Conservation (phyloP, 805 yeast species). For the Spathaspora boniae region DNA sequence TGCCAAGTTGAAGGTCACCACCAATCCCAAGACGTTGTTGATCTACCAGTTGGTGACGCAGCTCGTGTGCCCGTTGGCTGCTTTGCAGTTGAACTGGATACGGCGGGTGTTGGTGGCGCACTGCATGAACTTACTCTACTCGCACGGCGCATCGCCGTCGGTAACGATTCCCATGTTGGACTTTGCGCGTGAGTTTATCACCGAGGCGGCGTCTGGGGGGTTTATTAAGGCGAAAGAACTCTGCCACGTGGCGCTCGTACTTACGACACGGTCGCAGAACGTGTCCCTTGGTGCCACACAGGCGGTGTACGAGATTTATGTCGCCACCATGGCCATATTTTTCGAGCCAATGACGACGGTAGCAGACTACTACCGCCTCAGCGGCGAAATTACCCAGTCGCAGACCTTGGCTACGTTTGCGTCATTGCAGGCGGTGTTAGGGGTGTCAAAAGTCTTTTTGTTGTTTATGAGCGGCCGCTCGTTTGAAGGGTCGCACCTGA, state of each 20-base stretch:
- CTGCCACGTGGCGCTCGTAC: constrained; percentile 34
- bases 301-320: constrained; percentile 40
- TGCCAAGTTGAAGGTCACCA: constrained; percentile 15
- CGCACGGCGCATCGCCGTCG: constrained; percentile 37
- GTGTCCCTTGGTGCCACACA: constrained; percentile 33
- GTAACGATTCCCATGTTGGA: constrained; percentile 39
- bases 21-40: constrained; percentile 24
- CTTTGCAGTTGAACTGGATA: constrained; percentile 22
- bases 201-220: constrained; percentile 24
- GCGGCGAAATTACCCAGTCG: no score
- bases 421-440: constrained; percentile 11
- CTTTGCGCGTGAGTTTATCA: constrained; percentile 31
- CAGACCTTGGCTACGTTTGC: constrained; percentile 5
- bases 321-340: constrained; percentile 38
- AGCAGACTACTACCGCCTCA: constrained; percentile 20
- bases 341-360: constrained; percentile 38
- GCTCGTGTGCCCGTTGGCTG: constrained; percentile 31
- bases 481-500: constrained; percentile 1
- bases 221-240: constrained; percentile 39
- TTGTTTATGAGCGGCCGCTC: constrained; percentile 15
- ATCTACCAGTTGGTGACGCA: constrained; percentile 41
- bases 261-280: constrained; percentile 31
- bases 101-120: constrained; percentile 29
- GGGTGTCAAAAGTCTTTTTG: constrained; percentile 12
- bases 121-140: constrained; percentile 31